A percentile compares a stretch with the other conserved stretches of the same genome.
Conservation (phyloP, 179 eudicot genomes). For the Silene noctiflora region DNA sequence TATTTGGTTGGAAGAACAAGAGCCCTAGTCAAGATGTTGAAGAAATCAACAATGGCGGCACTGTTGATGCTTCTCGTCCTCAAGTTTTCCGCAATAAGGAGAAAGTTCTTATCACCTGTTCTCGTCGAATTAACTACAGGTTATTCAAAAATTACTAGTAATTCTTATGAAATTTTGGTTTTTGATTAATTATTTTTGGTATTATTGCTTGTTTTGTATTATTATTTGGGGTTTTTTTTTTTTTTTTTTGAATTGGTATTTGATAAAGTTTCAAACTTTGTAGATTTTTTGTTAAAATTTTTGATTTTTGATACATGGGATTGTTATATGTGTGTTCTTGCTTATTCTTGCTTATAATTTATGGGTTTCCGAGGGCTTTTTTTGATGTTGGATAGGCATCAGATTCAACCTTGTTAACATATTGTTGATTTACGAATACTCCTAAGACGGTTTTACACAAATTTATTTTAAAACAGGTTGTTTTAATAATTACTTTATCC, state of each 20-base stretch:
- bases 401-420: too few species aligned
- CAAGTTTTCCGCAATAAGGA: slow-evolving; percentile 58
- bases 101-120: slow-evolving; percentile 77
- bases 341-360: neutral
- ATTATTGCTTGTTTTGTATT: neutral
- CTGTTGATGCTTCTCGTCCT: neutral
- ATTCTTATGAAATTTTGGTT: neutral
- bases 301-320: neutral
- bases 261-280: neutral
- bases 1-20: slow-evolving; percentile 42
- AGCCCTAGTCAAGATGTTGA: neutral
- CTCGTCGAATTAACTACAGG: slow-evolving; percentile 88
- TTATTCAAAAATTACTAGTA: slow-evolving; percentile 4
- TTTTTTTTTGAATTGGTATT: neutral
- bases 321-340: neutral
- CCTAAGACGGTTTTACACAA: too few species aligned
- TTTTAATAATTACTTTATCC: too few species aligned
- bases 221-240: neutral
- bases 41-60: slow-evolving; percentile 13
- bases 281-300: too few species aligned
- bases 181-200: neutral
- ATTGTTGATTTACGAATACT: too few species aligned
- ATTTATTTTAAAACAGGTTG: too few species aligned
- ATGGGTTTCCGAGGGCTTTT: neutral
- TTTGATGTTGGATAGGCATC: too few species aligned